These are phyloP conservation scores for Xylariaceae sp. DNA, from an alignment of 2,329 filamentous ascomycete genomes.

Conservation along the genomic window DNA sequence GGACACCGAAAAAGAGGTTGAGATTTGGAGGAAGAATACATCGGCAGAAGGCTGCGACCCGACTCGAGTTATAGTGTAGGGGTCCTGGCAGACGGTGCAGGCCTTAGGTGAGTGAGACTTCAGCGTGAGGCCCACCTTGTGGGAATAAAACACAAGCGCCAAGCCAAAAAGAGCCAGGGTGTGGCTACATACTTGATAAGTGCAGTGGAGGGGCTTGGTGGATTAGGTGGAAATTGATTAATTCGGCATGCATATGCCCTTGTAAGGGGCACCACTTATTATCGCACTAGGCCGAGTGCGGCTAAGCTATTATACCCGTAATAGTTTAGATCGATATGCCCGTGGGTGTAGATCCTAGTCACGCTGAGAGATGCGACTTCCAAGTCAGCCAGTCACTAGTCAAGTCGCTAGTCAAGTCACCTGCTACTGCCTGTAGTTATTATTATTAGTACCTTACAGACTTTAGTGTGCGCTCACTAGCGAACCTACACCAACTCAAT, in stretches of 20 bases:
- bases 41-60: slow-evolving; percentile 19
- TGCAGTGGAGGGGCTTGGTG: slow-evolving; percentile 9
- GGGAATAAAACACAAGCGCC: slow-evolving; percentile 12
- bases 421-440: background rate
- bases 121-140: slow-evolving; percentile 17
- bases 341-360: background rate
- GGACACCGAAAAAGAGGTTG: slow-evolving; percentile 10
- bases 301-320: background rate
- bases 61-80: slow-evolving; percentile 20
- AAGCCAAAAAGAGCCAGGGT: slow-evolving; percentile 15
- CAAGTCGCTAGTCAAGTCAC: background rate
- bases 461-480: background rate
- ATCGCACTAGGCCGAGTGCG: background rate
- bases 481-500: no score
- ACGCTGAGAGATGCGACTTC: background rate
- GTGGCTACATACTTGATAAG: slow-evolving; percentile 16
- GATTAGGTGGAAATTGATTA: slow-evolving; percentile 5
- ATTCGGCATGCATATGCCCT: slow-evolving; percentile 11
- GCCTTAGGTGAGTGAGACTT: slow-evolving; percentile 10
- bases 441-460: background rate
- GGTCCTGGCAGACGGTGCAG: slow-evolving; percentile 4
- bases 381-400: background rate
- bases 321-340: background rate
- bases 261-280: background rate
- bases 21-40: slow-evolving; percentile 14